A percentile compares a stretch with the other conserved stretches of the same genome.
Conservation (phyloP, 768 basidiomycete genomes). For the Lactarius akahatsu region DNA sequence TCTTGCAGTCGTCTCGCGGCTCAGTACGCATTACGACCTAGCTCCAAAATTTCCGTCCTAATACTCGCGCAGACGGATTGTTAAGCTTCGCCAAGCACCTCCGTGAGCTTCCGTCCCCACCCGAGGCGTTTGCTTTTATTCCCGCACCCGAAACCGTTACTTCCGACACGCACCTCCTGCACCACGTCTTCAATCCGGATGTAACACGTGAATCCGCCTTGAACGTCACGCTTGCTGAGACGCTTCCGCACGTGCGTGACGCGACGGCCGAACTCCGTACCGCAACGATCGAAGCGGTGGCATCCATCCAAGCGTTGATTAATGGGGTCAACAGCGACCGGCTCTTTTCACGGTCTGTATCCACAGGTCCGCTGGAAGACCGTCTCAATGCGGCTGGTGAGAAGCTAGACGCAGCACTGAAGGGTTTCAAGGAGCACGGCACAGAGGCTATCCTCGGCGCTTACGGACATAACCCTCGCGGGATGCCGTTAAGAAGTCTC, state of each 20-base stretch:
- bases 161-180: slow-evolving; percentile 42
- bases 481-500: slow-evolving; percentile 41
- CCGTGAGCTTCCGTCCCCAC: slow-evolving; percentile 26
- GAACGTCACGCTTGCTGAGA: slow-evolving; percentile 36
- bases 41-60: not conserved
- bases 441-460: slow-evolving; percentile 38
- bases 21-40: slow-evolving; percentile 34
- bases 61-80: slow-evolving; percentile 36
- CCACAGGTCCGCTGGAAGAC: slow-evolving; percentile 27
- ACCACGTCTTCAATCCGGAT: slow-evolving; percentile 36
- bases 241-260: slow-evolving; percentile 39
- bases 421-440: slow-evolving; percentile 36
- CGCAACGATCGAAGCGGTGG: slow-evolving; percentile 35
- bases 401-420: slow-evolving; percentile 33
- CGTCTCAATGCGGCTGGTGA: slow-evolving; percentile 34
- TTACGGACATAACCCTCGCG: slow-evolving; percentile 11
- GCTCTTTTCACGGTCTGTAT: slow-evolving; percentile 31
- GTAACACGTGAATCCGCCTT: slow-evolving; percentile 34
- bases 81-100: slow-evolving; percentile 38
- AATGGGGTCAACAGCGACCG: slow-evolving; percentile 39
- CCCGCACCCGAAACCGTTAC: slow-evolving; percentile 23
- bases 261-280: slow-evolving; percentile 39
- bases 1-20: slow-evolving; percentile 37
- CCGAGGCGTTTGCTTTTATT: slow-evolving; percentile 20
- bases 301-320: slow-evolving; percentile 33